These are phyloP conservation scores for Truncatella angustata DNA, from an alignment of 2,329 filamentous ascomycete species.

Conservation along the genomic window DNA sequence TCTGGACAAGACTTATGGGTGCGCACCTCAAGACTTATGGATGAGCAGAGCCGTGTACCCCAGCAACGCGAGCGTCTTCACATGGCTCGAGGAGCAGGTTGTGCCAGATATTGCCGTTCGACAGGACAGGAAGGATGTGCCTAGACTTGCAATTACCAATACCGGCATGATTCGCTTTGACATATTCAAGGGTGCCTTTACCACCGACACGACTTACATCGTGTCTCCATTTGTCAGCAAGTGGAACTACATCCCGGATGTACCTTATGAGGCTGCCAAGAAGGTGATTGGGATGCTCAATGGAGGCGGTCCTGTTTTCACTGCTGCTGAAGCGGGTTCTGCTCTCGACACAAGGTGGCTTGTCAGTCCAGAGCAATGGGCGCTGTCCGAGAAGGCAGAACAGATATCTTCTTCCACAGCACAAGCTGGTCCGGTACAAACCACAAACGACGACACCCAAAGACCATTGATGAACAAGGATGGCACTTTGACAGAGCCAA, in stretches of 20 bases:
- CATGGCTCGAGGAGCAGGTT: conserved; percentile 74
- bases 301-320: conserved; percentile 48
- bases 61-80: conserved; percentile 72
- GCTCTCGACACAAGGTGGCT: conserved; percentile 44
- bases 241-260: conserved; percentile 74
- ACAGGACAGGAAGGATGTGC: conserved; percentile 53
- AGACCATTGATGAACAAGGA: conserved; percentile 26
- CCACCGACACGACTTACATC: conserved; percentile 80
- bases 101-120: conserved; percentile 66
- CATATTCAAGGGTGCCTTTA: conserved; percentile 89
- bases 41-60: conserved; percentile 77
- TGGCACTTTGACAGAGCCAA: conserved; percentile 29
- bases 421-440: conserved; percentile 24
- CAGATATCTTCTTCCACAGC: conserved; percentile 1
- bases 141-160: conserved; percentile 76
- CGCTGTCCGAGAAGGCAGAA: neutral
- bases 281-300: conserved; percentile 64
- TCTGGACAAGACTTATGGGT: conserved; percentile 77
- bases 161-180: conserved; percentile 93
- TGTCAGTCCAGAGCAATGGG: conserved; percentile 46
- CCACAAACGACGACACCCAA: conserved; percentile 27
- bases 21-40: conserved; percentile 78
- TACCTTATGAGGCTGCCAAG: conserved; percentile 74
- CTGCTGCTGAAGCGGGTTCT: conserved; percentile 16
- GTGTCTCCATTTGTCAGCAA: conserved; percentile 84